Base-by-base conservation (phyloP, 2,329 filamentous ascomycete species). In the Grosmannia huntii region DNA sequence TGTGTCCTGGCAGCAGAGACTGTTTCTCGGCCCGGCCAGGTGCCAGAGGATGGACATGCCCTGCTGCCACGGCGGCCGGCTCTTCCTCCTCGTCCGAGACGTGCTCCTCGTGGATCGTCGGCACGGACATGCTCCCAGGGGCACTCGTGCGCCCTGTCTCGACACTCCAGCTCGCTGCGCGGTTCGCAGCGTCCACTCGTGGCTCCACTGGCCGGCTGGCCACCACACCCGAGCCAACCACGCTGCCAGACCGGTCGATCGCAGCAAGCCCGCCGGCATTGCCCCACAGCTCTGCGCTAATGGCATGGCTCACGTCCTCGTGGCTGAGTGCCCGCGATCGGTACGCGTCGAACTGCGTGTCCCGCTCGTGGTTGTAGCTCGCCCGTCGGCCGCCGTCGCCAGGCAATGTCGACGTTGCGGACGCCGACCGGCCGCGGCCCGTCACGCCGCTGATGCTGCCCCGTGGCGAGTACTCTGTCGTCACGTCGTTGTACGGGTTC, bases 121-220 rank as follows among this genome's bases (percentile, higher is more conserved):
- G 10, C 27, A 46, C 44, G n/a, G 19, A 12, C 16, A 28, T 3
- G 25, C 50, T 53, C 62, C 74, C 73, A 2, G 71, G 71, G 25
- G 74, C 71, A 4, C 70, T 65, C 5, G 71, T 68, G n/a, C 73
- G 65, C 2, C 67, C 67, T 16, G 51, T 66, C 55, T 73, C 72
- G 50, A 68, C 73, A 6, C 62, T 65, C 66, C 68, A 72, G 64
- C 73, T 75, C 14, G 64, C 60, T 1, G 64, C 64, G 19, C 72
- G 67, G 9, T 65, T 65, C 12, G 50, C 21, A 2, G 62, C 48
- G 63, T 70, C 23, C 54, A 60, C 12, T 48, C 60, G 56, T 51
- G 58, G 36, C 58, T 44, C 51, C 28, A 36, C 33, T 27, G 53
- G 27, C 14, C 54, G 57, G 56, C 60, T 61, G 1, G 55, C 50